Evolutionary conservation across 257 asterid species (phyloP), one percentile per base, ranked within the genome.

Genomic region (Misopates orontium): DNA sequence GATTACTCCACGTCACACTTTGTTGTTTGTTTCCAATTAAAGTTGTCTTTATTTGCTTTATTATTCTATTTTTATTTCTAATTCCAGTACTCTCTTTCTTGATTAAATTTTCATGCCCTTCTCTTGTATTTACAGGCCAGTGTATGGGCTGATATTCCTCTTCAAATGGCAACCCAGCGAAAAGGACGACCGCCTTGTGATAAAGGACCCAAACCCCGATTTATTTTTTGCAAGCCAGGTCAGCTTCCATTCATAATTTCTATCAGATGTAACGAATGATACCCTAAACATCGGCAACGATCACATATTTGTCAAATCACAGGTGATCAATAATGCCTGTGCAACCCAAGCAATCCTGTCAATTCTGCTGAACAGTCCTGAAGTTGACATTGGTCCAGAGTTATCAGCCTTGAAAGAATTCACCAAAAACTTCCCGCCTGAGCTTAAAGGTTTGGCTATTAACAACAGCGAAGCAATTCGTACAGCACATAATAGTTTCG

Each of bases 81-180:
- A 19, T 70, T 28, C 31, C 13, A 1, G 62, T 66, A 39, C 64
- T 16, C 52, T 36, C 44, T 49, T 48, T 39, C 21, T 50, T 42
- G 21, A 39, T 48, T 48, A 9, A 14, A 11, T 48, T 50, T 39
- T 73, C 18, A 41, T 25, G 40, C 9, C 41, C 42, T 49, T 52
- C 41, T 66, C 47, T 41, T 20, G 7, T 7, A 72, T 67, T 64
- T 50, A 36, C 88, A 94, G 98, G 83, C 99, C 99, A 54, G 74
- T 94, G 22, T 85, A 88, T 75, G 99, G 99, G 55, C 72, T 94
- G 76, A 80, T 94, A 75, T 94, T 94, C 82, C 98, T 94, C 80
- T 94, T 94, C 82, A 94, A 94, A 78, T 94, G 98, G 99, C 96
- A 96, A 22, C 85, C 97, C 13, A 96, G 96, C 47, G 99, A 94